These are phyloP conservation scores for Penicillium corylophilum DNA, from an alignment of 2,329 filamentous ascomycete genomes.

Conservation along the genomic window DNA sequence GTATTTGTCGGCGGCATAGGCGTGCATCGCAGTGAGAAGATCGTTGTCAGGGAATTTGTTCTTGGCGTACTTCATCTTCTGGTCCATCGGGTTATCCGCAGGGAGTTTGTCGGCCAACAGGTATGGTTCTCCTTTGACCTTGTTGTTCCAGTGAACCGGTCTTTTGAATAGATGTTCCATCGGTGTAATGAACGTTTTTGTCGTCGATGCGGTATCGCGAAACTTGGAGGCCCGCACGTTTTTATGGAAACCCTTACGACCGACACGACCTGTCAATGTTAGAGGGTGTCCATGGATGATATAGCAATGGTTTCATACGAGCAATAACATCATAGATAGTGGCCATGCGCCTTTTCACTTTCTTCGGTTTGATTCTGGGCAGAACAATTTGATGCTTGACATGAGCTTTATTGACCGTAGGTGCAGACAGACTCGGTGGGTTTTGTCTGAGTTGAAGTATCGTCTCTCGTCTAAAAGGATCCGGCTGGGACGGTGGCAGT, in stretches of 20 bases:
- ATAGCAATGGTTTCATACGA: constrained; percentile 37
- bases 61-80: constrained; percentile 14
- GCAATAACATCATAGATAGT: constrained; percentile 61
- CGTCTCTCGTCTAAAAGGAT: not conserved
- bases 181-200: constrained; percentile 47
- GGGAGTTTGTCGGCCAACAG: constrained; percentile 50
- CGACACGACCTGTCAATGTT: constrained; percentile 47
- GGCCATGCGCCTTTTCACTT: constrained; percentile 35
- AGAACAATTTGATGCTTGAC: not conserved
- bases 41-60: constrained; percentile 55
- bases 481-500: not conserved
- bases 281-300: constrained; percentile 3
- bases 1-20: constrained; percentile 59
- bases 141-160: constrained; percentile 50
- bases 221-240: constrained; percentile 27
- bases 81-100: constrained; percentile 8
- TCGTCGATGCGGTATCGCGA: constrained; percentile 37
- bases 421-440: not conserved
- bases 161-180: constrained; percentile 60
- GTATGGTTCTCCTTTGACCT: constrained; percentile 57
- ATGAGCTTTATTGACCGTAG: not conserved
- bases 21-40: constrained; percentile 57
- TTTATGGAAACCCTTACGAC: constrained; percentile 35
- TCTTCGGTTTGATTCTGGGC: constrained; percentile 10
- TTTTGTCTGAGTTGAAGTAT: not conserved